These are phyloP conservation scores for Somion occarium DNA, from an alignment of 1,284 basidiomycete genomes.

Conservation along the genomic window DNA sequence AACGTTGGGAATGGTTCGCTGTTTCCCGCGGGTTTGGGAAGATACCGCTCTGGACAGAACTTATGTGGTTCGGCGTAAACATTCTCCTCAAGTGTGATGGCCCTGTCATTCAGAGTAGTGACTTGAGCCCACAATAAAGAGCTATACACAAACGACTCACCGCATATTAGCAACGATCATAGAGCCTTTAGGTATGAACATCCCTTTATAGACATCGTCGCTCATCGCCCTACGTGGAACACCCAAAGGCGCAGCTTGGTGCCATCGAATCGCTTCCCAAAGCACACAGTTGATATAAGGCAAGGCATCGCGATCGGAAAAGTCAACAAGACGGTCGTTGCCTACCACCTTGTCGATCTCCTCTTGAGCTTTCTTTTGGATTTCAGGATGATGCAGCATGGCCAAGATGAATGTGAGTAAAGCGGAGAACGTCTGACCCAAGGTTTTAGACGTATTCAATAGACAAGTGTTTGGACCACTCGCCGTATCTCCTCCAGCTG, in stretches of 20 bases:
- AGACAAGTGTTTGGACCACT: too few relatives aligned
- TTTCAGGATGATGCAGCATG: conserved; percentile 28
- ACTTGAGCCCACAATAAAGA: not conserved
- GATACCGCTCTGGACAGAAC: conserved; percentile 16
- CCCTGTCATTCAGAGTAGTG: conserved; percentile 8
- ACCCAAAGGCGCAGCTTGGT: conserved; percentile 18
- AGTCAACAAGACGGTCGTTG: not conserved
- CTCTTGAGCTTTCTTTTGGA: conserved; percentile 23
- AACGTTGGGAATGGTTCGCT: conserved; percentile 6
- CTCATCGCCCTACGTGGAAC: not conserved
- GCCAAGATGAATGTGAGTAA: conserved; percentile 28
- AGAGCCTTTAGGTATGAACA: not conserved
- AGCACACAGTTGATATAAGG: conserved; percentile 20
- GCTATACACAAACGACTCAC: too few relatives aligned
- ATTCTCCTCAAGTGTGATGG: conserved; percentile 11
- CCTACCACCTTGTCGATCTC: conserved; percentile 26
- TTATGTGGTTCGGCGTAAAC: conserved; percentile 20
- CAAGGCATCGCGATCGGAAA: not conserved
- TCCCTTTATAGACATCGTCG: not conserved
- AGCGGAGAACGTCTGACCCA: conserved; percentile 23
- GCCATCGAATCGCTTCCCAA: conserved; percentile 23
- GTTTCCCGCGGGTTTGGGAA: conserved; percentile 13
- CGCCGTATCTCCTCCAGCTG: conserved; percentile 1
- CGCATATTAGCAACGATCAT: too few relatives aligned
- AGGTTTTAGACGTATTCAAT: not conserved